Evolutionary conservation across 208 protist species (phyloP).

Genomic region (Leptomonas pyrrhocoris): DNA sequence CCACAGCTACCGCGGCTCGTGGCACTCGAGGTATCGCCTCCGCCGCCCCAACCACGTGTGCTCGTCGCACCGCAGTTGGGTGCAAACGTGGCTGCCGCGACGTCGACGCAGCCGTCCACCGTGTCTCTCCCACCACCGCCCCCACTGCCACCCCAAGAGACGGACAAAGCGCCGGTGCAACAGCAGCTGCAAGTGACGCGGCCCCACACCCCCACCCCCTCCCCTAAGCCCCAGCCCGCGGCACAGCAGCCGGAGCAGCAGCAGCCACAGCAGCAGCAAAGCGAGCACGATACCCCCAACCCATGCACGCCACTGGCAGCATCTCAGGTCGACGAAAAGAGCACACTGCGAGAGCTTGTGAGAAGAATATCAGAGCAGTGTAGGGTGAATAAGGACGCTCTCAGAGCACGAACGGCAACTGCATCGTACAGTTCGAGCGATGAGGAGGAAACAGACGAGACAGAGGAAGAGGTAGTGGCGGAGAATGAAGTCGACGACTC

Average conservation of each 20-base stretch:
- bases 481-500: too few relatives aligned
- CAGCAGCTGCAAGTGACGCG: too few relatives aligned
- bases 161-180: not conserved
- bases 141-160: not conserved
- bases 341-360: too few relatives aligned
- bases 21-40: not conserved
- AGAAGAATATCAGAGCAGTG: too few relatives aligned
- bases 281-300: not conserved
- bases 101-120: not conserved
- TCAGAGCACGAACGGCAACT: too few relatives aligned
- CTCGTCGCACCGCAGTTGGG: not conserved
- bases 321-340: too few relatives aligned
- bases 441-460: too few relatives aligned
- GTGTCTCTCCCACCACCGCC: not conserved
- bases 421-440: too few relatives aligned
- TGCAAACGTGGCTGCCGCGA: not conserved
- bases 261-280: not conserved
- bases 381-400: too few relatives aligned
- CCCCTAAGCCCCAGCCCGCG: too few relatives aligned
- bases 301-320: too few relatives aligned
- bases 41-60: not conserved
- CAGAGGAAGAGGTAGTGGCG: too few relatives aligned
- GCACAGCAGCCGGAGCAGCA: not conserved
- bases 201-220: not conserved
- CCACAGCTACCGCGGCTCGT: not conserved